phyloP scores from a whole-genome alignment of 2,329 filamentous ascomycete species.

The Amesomyces nigricolor region DNA sequence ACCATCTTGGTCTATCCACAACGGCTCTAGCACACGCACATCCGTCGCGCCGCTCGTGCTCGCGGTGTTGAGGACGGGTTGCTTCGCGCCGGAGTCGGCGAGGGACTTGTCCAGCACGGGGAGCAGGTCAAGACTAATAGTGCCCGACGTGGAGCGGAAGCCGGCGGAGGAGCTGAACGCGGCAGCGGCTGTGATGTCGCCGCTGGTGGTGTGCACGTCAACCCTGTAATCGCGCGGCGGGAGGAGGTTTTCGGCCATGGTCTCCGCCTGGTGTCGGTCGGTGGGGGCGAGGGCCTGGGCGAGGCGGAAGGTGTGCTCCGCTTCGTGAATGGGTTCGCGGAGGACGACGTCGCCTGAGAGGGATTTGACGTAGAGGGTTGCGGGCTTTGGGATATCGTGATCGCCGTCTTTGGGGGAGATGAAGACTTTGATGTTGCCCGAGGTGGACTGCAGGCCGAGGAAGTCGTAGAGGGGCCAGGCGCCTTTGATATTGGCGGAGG shows the following conservation, averaged over 20 bases:
- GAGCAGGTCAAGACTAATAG: constrained; percentile 37
- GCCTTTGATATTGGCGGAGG: constrained; percentile 41
- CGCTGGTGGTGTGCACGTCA: constrained; percentile 40
- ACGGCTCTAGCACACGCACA: constrained; percentile 39
- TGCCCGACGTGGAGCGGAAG: constrained; percentile 39
- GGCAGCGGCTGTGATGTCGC: constrained; percentile 37
- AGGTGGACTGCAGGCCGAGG: constrained; percentile 39
- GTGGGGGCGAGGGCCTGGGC: constrained; percentile 4
- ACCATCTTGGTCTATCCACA: constrained; percentile 34
- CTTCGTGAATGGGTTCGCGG: constrained; percentile 36
- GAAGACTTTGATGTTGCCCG: constrained; percentile 39
- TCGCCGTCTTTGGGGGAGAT: constrained; percentile 39
- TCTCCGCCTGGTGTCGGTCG: neutral
- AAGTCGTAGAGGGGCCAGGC: constrained; percentile 48
- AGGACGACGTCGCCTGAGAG: constrained; percentile 41
- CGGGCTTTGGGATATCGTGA: constrained; percentile 33
- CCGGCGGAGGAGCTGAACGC: constrained; percentile 36
- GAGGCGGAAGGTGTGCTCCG: constrained; percentile 9
- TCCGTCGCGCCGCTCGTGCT: constrained; percentile 40
- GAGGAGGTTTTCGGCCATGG: constrained; percentile 25
- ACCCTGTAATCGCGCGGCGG: constrained; percentile 45
- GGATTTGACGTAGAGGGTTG: constrained; percentile 38
- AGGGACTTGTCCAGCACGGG: constrained; percentile 34
- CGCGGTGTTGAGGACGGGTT: constrained; percentile 34
- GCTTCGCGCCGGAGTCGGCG: constrained; percentile 1